These are phyloP conservation scores for Wallemia ichthyophaga DNA, from an alignment of 1,284 basidiomycete species.

Conservation along the genomic window DNA sequence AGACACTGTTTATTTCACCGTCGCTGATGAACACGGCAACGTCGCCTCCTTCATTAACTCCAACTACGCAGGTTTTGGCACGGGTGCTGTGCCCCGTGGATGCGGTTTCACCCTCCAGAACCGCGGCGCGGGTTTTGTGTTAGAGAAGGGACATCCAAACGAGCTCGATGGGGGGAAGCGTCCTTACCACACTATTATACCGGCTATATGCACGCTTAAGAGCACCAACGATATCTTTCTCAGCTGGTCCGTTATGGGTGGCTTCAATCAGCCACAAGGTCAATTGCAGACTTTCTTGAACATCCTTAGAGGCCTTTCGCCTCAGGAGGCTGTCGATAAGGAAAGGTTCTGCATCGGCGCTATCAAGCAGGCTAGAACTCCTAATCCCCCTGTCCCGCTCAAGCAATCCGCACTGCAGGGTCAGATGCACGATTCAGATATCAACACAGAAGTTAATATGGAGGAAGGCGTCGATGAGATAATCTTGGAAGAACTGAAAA, in stretches of 20 bases:
- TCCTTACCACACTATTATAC: constrained; percentile 71
- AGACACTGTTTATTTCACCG: constrained; percentile 80
- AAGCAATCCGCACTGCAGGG: neutral
- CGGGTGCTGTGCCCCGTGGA: constrained; percentile 48
- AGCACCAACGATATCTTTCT: neutral
- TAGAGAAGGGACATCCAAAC: constrained; percentile 58
- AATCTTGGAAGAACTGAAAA: constrained; percentile 31
- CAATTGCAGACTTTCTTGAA: constrained; percentile 83
- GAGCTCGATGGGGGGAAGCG: constrained; percentile 46
- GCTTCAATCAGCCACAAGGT: constrained; percentile 34
- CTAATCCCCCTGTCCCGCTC: constrained; percentile 13
- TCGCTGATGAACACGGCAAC: constrained; percentile 13
- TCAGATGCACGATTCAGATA: constrained; percentile 1
- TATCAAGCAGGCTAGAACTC: constrained; percentile 28
- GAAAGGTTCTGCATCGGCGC: constrained; percentile 77
- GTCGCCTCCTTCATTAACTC: constrained; percentile 3
- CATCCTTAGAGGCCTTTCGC: constrained; percentile 51
- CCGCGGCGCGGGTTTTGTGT: constrained; percentile 53
- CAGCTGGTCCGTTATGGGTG: neutral
- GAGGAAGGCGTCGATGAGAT: constrained; percentile 46
- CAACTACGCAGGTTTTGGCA: constrained; percentile 19
- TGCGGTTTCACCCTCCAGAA: constrained; percentile 93
- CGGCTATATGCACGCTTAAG: neutral
- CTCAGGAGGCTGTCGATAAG: constrained; percentile 61
- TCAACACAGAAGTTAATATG: constrained; percentile 29